These are phyloP conservation scores for Salix udensis DNA, from an alignment of 345 rosid genomes.

Conservation along the genomic window DNA sequence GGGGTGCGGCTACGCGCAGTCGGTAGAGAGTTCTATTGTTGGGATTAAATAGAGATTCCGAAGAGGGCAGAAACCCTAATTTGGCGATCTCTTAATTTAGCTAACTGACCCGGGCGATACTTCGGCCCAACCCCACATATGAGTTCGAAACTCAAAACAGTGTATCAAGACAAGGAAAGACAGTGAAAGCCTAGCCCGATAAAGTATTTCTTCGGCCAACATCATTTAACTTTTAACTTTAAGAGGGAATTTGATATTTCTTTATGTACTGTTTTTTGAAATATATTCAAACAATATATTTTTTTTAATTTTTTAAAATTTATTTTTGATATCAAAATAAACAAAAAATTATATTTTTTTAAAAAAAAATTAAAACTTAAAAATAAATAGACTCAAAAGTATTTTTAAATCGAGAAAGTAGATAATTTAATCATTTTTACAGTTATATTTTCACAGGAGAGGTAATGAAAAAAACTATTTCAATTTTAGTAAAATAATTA, in stretches of 20 bases:
- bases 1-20: neutral
- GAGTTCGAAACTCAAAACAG: neutral
- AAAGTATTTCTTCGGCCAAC: neutral
- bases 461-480: no score
- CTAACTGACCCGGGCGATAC: neutral
- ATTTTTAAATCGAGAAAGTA: no score
- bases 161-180: neutral
- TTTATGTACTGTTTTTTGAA: no score
- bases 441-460: no score
- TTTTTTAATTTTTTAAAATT: no score
- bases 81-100: neutral
- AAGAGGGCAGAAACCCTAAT: neutral
- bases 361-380: no score
- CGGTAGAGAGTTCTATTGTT: fast-evolving
- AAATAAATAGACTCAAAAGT: no score
- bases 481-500: no score
- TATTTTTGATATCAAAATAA: no score
- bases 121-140: neutral
- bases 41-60: neutral
- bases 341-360: no score
- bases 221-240: neutral
- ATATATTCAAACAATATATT: no score
- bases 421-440: no score
- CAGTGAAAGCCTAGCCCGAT: neutral
- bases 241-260: neutral